Base-by-base conservation (phyloP, 768 basidiomycete genomes). In the Hydnum rufescens region DNA sequence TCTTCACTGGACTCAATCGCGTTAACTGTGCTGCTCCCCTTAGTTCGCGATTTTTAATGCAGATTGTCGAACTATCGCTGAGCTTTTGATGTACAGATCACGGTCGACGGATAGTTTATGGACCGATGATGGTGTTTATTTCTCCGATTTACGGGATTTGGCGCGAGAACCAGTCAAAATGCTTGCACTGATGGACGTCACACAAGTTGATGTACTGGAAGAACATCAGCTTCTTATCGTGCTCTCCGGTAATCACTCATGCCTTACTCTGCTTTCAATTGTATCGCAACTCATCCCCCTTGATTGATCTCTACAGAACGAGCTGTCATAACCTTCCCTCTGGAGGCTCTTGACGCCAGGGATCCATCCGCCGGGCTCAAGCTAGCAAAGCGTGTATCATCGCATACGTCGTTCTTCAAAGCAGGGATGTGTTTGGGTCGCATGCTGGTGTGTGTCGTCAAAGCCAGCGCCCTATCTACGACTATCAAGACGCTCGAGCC, bases 401-500 rank as follows among this genome's bases (percentile, higher is more conserved):
- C 88, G 0, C 92, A 96, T 64, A 97, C 90, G 0, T 82, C 88
- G 2, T 97, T 97, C 69, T 97, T 99, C 76, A 97, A 97, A 66
- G 82, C 87, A 5, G 95, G 95, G 0, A 75, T 81, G 42, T 99
- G 93, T 62, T 71, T 97, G 25, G 87, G 85, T 32, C 76, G 80
- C 54, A 85, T 86, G 18, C 74, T 99, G 6, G 89, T 99, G 47
- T 97, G 95, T 62, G 83, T 97, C 44, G 93, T 97, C 62, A 99
- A 97, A 68, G 85, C 88, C 1, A 87, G 82, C 57, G 87, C 88
- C 51, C 68, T 95, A 50, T 93, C 89, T 18, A 96, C 88, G 58
- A 97, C 93, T 22, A 95, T 97, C 71, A 97, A 97, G 71, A 81
- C 86, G 1, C 72, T 97, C 53, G 95, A 97, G 60, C 95, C 95